Base-by-base conservation (phyloP, 192 early-diverging fungal genomes). In the Umbelopsis isabellina region DNA sequence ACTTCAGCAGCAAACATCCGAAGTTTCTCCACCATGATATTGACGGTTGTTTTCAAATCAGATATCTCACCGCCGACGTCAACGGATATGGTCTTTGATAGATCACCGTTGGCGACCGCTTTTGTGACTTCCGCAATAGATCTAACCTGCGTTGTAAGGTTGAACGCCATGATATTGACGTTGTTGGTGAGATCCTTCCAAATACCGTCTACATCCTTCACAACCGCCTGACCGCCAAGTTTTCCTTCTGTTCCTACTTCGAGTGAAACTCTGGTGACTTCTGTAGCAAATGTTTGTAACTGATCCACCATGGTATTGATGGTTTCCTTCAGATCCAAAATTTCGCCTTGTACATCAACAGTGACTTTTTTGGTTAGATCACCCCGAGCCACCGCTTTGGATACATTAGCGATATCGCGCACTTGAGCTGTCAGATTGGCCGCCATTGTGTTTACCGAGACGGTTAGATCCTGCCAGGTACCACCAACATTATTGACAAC, bases 181-280 rank as follows among this genome's bases (percentile, higher is more conserved):
- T 86, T 79, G 44, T 52, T 71, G 23, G 82, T 79, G 1, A 90
- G 71, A 50, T 86, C 85, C 35, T 80, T 85, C 90, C 88, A 89
- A 1, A 83, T 88, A 13, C 90, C 88, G 13, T 77, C 86, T 0
- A 89, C 79, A 71, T 72, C 86, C 45, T 80, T 74, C 20, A 88
- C 84, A 11, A 81, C 75, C 41, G 86, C 89, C 71, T 89, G 89
- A 0, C 82, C 85, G 2, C 90, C 91, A 9, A 92, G 72, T 33
- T 78, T 80, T 1, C 91, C 91, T 65, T 89, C 84, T 2, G 88
- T 91, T 18, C 91, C 91, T 13, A 92, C 91, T 74, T 91, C 89
- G 9, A 79, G 79, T 1, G 91, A 88, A 1, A 93, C 90, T 51
- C 91, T 86, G 0, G 88, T 88, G 0, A 91, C 89, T 71, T 91